phyloP scores from a whole-genome alignment of 2,329 filamentous ascomycete species.

The Celoporthe dispersa region DNA sequence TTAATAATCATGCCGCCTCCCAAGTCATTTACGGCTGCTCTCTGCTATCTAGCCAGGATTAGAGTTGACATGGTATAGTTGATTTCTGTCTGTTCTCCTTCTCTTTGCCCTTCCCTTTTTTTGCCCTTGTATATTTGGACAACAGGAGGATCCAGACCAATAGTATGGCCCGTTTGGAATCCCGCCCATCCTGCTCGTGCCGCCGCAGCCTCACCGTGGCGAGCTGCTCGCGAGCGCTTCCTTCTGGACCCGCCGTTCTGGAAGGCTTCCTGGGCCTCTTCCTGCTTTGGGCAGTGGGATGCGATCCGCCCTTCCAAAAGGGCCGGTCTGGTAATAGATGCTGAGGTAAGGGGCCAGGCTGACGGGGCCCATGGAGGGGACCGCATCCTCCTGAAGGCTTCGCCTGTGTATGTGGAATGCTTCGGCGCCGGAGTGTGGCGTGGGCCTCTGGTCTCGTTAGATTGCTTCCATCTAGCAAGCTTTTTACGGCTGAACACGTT shows the following conservation, averaged over 20 bases:
- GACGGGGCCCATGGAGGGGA: background rate
- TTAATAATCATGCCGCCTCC: too few species aligned
- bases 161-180: background rate
- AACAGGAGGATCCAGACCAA: background rate
- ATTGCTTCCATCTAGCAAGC: background rate
- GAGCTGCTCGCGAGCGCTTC: background rate
- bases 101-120: background rate
- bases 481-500: background rate
- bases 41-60: too few species aligned
- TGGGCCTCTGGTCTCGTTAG: background rate
- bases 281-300: background rate
- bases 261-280: background rate
- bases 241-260: background rate
- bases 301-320: background rate
- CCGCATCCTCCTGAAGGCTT: background rate
- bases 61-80: too few species aligned
- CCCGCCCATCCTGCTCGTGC: background rate
- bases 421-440: background rate
- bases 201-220: constrained; percentile 1
- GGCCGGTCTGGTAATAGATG: background rate
- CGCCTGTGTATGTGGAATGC: background rate
- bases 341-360: constrained; percentile 6
- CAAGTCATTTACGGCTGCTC: too few species aligned
- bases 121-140: background rate
- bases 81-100: too few species aligned